These are phyloP conservation scores for Clohesyomyces aquaticus DNA, from an alignment of 495 filamentous ascomycete genomes.

Conservation along the genomic window DNA sequence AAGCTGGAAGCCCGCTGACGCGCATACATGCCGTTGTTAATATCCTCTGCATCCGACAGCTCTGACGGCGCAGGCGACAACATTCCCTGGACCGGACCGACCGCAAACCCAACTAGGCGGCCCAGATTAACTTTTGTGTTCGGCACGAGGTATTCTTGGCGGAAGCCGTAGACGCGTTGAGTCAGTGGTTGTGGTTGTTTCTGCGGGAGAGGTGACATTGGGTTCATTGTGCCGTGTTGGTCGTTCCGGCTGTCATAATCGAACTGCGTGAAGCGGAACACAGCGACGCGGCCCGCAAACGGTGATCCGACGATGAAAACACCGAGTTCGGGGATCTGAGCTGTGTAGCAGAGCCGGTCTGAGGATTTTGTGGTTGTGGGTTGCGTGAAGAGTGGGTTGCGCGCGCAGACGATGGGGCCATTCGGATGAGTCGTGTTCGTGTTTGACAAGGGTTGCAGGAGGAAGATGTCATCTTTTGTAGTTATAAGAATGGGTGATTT, in stretches of 20 bases:
- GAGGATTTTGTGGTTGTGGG: conserved; percentile 38
- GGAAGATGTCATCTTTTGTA: conserved; percentile 40
- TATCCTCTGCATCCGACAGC: conserved; percentile 43
- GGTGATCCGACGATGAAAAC: conserved; percentile 75
- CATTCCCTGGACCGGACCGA: conserved; percentile 65
- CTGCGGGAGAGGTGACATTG: too few species aligned
- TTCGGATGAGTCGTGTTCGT: conserved; percentile 10
- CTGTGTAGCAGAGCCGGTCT: conserved; percentile 76
- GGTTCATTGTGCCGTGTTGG: conserved; percentile 33
- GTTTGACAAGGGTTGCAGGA: conserved; percentile 33
- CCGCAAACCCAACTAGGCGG: conserved; percentile 59
- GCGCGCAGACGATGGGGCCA: conserved; percentile 22
- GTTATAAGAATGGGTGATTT: conserved; percentile 37
- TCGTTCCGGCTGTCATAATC: too few species aligned
- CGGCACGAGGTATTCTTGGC: conserved; percentile 56
- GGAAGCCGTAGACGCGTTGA: conserved; percentile 52
- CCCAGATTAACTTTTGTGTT: conserved; percentile 41
- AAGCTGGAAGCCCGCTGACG: background rate
- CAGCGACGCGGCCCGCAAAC: conserved; percentile 71
- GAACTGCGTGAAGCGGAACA: conserved; percentile 68
- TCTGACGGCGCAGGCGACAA: conserved; percentile 25
- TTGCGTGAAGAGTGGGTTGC: conserved; percentile 23
- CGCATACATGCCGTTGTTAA: background rate
- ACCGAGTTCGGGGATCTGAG: conserved; percentile 76
- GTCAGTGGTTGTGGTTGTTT: too few species aligned